These are phyloP conservation scores for Rubia yunnanensis DNA, from an alignment of 257 asterid genomes.

Conservation along the genomic window DNA sequence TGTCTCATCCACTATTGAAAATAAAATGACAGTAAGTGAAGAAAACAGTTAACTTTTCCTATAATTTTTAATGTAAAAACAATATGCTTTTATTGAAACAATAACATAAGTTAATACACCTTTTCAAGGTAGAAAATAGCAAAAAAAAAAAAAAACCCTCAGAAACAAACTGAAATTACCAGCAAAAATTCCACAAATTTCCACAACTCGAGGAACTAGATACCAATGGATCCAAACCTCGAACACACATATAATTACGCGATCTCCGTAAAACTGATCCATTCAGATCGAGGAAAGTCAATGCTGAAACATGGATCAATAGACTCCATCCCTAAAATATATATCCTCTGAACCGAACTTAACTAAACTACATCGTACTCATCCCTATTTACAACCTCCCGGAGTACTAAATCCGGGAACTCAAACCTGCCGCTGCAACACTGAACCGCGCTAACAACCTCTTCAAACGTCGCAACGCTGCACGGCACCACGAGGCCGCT, in stretches of 20 bases:
- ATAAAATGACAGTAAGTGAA: too few species aligned
- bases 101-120: too few species aligned
- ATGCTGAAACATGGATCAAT: neutral
- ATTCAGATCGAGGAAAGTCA: neutral
- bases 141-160: too few species aligned
- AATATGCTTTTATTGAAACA: too few species aligned
- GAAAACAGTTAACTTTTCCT: too few species aligned
- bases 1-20: too few species aligned
- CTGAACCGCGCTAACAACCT: conserved; percentile 52
- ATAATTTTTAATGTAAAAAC: too few species aligned
- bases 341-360: neutral
- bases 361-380: neutral
- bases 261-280: neutral
- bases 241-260: neutral
- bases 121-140: too few species aligned
- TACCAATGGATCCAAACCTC: neutral
- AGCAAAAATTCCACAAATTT: neutral
- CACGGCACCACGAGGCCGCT: conserved; percentile 65
- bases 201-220: neutral
- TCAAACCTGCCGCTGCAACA: conserved; percentile 56
- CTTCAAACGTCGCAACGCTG: conserved; percentile 54
- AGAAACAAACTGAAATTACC: too few species aligned
- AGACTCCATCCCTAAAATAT: neutral
- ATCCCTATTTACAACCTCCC: conserved; percentile 43
- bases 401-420: conserved; percentile 45